A percentile compares a stretch with the other conserved stretches of the same genome.
These are phyloP conservation scores for Globisporangium acanthophoron DNA, from an alignment of 352 stramenopile genomes.

Conservation along the genomic window DNA sequence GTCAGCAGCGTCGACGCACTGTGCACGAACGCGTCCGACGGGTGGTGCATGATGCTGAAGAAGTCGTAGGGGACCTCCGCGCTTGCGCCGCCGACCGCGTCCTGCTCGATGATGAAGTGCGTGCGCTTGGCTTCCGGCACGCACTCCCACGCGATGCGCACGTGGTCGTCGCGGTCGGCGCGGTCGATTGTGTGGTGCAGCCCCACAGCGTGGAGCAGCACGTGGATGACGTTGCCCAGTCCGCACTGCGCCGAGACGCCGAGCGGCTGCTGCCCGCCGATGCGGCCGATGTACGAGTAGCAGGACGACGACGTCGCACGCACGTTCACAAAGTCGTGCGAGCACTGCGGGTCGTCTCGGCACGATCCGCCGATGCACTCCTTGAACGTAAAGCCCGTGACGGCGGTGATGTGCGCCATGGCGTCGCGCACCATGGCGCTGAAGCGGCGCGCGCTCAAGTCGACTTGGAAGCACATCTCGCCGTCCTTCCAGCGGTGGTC, in stretches of 20 bases:
- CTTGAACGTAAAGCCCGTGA: slow-evolving; percentile 63
- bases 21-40: slow-evolving; percentile 61
- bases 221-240: slow-evolving; percentile 73
- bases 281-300: slow-evolving; percentile 73
- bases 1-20: slow-evolving; percentile 11
- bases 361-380: slow-evolving; percentile 48
- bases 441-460: slow-evolving; percentile 34
- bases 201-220: slow-evolving; percentile 67
- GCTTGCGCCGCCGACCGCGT: slow-evolving; percentile 3
- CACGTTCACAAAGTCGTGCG: slow-evolving; percentile 61
- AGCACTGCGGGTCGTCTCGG: slow-evolving; percentile 33
- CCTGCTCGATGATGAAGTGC: slow-evolving; percentile 63
- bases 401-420: slow-evolving; percentile 52
- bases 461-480: slow-evolving; percentile 64
- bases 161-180: slow-evolving; percentile 64
- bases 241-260: slow-evolving; percentile 68
- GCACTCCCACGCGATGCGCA: slow-evolving; percentile 80
- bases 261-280: slow-evolving; percentile 57
- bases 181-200: slow-evolving; percentile 71
- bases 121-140: slow-evolving; percentile 54
- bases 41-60: slow-evolving; percentile 85
- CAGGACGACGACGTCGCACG: slow-evolving; percentile 49
- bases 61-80: slow-evolving; percentile 64
- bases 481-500: slow-evolving; percentile 68
- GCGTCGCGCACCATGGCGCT: slow-evolving; percentile 36